Base-by-base conservation (phyloP, 169 alveolate species). In the Plasmodium inui region DNA sequence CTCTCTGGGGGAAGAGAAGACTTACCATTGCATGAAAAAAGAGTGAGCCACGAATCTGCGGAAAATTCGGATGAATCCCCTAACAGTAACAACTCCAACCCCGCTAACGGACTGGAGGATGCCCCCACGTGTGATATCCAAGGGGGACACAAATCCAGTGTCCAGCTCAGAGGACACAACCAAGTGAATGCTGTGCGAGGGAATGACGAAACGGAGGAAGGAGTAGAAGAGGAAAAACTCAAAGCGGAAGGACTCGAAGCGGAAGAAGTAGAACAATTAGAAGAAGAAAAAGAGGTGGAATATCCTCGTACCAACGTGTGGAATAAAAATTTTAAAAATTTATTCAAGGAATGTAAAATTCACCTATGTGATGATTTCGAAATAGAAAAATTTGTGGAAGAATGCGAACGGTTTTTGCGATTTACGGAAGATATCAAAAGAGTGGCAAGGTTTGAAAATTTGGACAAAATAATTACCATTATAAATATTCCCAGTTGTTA, bases 351-450 rank as follows among this genome's bases (percentile, higher is more conserved):
- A 34, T 83, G 97, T n/a, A 95, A 95, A 92, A 94, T 93, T 22
- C 95, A 92, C 82, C 22, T 95, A 32, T 96, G 97, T 83, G 97
- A 96, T 71, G 96, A 95, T 67, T 96, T 95, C 80, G 97, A 96
- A 74, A 96, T 96, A n/a, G 95, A 94, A 81, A 94, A 95, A 86
- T 96, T 83, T 90, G 97, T 95, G 28, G 97, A 96, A 91, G 97
- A 96, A 96, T 96, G 98, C 90, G 97, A 96, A 93, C 55, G 98
- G 1, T 95, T 88, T 81, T 57, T 96, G 72, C 90, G 96, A 28
- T 94, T 96, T n/a, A 94, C 98, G 5, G 97, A 96, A 57, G 98
- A 96, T 84, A 83, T 96, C 37, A 86, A 97, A 80, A 93, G 96
- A 88, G 73, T 96, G 30, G 92, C 98, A 7, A 92, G 73, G 14